Evolutionary conservation across 192 early-diverging fungal genomes (phyloP).

Genomic region (Chytriomyces hyalinus): DNA sequence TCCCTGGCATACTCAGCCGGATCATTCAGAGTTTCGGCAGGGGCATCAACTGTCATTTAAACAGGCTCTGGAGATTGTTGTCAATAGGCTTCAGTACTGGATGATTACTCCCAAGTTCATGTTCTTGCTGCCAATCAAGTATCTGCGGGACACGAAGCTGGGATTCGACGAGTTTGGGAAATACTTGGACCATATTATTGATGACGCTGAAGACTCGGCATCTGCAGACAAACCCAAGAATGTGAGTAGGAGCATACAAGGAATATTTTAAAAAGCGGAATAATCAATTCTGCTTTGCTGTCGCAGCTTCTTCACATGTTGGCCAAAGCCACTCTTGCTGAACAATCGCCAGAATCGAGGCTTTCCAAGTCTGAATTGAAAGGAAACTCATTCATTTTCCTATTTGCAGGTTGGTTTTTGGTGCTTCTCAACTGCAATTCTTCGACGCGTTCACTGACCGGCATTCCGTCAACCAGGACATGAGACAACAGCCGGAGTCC

Average conservation of each 20-base stretch:
- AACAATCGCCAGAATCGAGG: neutral
- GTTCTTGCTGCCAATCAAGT: neutral
- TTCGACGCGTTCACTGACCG: too few relatives aligned
- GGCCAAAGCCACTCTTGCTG: neutral
- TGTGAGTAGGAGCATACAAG: neutral
- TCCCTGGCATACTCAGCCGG: neutral
- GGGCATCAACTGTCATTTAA: conserved; percentile 1
- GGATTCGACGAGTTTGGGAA: neutral
- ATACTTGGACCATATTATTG: neutral
- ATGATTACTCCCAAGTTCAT: neutral
- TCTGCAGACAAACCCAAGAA: neutral
- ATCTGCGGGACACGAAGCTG: neutral
- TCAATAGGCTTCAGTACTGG: neutral
- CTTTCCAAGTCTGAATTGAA: conserved; percentile 44
- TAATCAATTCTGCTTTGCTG: too few relatives aligned
- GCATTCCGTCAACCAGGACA: neutral
- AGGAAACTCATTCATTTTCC: conserved; percentile 51
- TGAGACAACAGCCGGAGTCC: neutral
- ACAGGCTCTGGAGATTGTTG: neutral
- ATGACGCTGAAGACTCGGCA: neutral
- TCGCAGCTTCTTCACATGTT: neutral
- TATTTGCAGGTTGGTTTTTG: conserved; percentile 52
- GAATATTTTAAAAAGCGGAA: too few relatives aligned
- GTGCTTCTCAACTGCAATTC: too few relatives aligned
- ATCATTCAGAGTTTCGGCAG: neutral